Conservation (phyloP, 768 basidiomycete species). For the Auricularia heimuer region DNA sequence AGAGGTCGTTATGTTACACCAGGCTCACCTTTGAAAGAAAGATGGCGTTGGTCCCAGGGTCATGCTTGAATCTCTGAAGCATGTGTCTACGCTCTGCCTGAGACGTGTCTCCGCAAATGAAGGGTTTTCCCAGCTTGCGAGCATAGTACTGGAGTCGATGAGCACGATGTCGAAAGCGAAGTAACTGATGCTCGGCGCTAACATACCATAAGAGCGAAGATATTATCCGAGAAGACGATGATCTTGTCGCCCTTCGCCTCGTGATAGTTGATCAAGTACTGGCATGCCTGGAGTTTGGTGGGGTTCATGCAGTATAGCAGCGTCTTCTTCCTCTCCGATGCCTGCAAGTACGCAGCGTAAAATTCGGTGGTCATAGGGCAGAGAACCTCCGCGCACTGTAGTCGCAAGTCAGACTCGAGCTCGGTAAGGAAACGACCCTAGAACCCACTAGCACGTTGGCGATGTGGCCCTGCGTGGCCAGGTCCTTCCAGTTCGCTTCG, state of each 20-base stretch:
- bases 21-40: neutral
- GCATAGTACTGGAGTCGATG: neutral
- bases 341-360: neutral
- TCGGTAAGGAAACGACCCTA: neutral
- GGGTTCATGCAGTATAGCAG: neutral
- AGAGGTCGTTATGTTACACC: too few species aligned
- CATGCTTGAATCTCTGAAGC: neutral
- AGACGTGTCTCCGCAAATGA: neutral
- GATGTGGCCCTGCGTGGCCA: neutral
- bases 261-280: neutral
- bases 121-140: neutral
- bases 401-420: neutral
- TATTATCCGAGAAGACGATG: neutral
- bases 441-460: neutral
- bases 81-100: neutral
- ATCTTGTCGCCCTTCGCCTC: neutral
- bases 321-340: neutral
- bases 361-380: neutral
- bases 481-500: neutral
- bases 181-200: neutral
- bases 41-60: neutral
- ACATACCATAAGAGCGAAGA: neutral
- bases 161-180: neutral
- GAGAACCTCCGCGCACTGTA: neutral
- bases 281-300: neutral